Conservation (phyloP, 2,329 filamentous ascomycete genomes). For the Beauveria sp. region DNA sequence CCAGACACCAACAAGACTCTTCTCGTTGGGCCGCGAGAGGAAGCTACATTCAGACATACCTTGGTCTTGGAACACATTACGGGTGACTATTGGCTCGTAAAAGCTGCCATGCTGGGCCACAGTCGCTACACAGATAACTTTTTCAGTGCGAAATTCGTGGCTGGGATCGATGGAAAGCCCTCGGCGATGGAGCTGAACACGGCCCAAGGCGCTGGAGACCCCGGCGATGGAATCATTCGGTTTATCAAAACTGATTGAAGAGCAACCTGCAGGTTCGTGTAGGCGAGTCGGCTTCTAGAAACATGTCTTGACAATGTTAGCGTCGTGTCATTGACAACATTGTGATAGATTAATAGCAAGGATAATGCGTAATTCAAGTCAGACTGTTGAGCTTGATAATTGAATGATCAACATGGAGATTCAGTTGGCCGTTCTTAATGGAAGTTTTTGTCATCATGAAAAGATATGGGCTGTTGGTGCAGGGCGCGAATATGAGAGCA, state of each 20-base stretch:
- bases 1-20: neutral
- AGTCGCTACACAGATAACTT: neutral
- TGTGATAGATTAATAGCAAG: slow-evolving; percentile 1
- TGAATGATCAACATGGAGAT: slow-evolving; percentile 47
- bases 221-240: slow-evolving; percentile 1
- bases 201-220: neutral
- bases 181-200: neutral
- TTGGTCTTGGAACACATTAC: slow-evolving; percentile 8
- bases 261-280: neutral
- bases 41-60: neutral
- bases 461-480: slow-evolving; percentile 11
- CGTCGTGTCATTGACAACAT: neutral
- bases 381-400: slow-evolving; percentile 61
- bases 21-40: slow-evolving; percentile 1
- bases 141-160: neutral
- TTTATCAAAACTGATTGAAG: neutral
- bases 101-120: neutral
- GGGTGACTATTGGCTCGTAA: slow-evolving; percentile 9
- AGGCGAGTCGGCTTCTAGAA: neutral
- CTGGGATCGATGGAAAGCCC: slow-evolving; percentile 5
- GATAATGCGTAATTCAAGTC: slow-evolving; percentile 24
- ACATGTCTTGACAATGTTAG: slow-evolving; percentile 6
- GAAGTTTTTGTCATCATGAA: slow-evolving; percentile 48
- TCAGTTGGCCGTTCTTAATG: slow-evolving; percentile 62
- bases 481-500: slow-evolving; percentile 12